phyloP scores from a whole-genome alignment of 2,329 filamentous ascomycete genomes.

The Fusarium sp. region DNA sequence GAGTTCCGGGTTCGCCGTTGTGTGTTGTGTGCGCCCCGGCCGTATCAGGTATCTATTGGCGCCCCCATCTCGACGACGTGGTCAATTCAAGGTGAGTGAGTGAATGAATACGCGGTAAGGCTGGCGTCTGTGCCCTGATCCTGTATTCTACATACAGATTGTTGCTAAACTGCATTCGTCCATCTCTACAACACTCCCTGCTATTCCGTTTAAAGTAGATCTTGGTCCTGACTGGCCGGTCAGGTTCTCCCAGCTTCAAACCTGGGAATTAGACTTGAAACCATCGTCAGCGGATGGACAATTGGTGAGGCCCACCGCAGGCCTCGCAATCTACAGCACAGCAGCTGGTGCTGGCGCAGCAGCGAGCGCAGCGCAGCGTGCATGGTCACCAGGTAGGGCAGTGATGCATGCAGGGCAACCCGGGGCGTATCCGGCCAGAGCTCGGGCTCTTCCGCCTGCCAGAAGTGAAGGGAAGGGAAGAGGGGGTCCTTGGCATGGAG shows the following conservation, averaged over 20 bases:
- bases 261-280: neutral
- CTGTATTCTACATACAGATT: neutral
- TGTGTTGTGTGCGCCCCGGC: slow-evolving; percentile 1
- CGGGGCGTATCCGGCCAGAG: slow-evolving; percentile 3
- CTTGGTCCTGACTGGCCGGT: neutral
- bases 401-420: slow-evolving; percentile 4
- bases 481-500: neutral
- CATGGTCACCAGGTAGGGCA: slow-evolving; percentile 3
- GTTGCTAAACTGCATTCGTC: neutral
- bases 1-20: slow-evolving; percentile 18
- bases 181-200: neutral
- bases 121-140: neutral
- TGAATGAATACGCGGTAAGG: neutral
- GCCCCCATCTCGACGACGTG: neutral
- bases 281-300: neutral
- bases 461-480: neutral
- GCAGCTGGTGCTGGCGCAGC: neutral
- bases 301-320: neutral
- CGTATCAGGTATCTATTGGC: slow-evolving; percentile 32
- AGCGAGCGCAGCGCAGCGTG: neutral
- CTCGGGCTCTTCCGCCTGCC: slow-evolving; percentile 4
- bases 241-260: slow-evolving; percentile 1
- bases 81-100: neutral
- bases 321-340: neutral
- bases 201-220: neutral